Evolutionary conservation across 352 stramenopile genomes (phyloP), one percentile per base, ranked within the genome.

Genomic region (Phytophthora idaei): DNA sequence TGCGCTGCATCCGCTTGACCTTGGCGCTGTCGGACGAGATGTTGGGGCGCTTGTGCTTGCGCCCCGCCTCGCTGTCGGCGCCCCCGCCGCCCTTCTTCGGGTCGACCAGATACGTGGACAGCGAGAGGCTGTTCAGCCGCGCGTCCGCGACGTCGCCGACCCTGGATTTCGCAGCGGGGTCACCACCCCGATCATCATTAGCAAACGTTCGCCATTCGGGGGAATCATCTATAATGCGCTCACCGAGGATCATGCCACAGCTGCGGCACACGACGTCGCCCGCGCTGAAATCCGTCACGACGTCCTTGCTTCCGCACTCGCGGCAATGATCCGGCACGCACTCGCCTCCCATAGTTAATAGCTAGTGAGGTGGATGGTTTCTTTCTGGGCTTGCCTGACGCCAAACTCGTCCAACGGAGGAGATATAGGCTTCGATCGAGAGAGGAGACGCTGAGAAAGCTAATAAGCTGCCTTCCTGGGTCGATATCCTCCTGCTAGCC

Each of bases 191-290:
- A 66, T 94, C 86, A 82, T 94, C 86, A 74, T 94, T 92, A 84
- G 83, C 83, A 92, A 91, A 94, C 54, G 77, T 94, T 65, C 81
- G 78, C 86, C 86, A 94, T 79, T 94, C 86, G 68, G 86, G 82
- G 57, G 86, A 88, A 80, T 94, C 86, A 86, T 94, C 86, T 77
- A 94, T 87, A 67, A 94, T 90, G 72, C 83, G 79, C 81, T 94
- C 86, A 88, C 83, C 83, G 71, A 94, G 81, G 74, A 94, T 86
- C 74, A 94, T 87, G 63, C 86, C 86, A 78, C 86, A 94, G 46
- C 71, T 70, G 60, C 86, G 81, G 73, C 86, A 94, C 65, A 94
- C 83, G 64, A 94, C 84, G 69, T 94, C 86, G 39, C 86, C 86
- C 32, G 86, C 86, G 47, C 80, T 80, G 59, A 85, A 90, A 68